phyloP scores from a whole-genome alignment of 352 stramenopile genomes.

The Peronospora farinosa region DNA sequence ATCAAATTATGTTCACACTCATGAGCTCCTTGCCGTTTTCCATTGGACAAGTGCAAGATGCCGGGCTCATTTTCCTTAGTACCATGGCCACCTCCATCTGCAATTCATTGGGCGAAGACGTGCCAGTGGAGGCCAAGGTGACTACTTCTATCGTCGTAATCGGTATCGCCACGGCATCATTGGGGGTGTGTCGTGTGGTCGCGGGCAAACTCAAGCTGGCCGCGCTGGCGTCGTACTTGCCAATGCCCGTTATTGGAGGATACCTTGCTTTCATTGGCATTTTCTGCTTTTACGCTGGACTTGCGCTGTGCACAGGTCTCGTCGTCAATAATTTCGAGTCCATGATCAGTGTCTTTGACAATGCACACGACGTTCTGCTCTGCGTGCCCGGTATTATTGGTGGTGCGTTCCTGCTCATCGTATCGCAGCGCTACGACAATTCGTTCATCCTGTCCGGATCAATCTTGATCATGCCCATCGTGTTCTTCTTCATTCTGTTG shows the following conservation, averaged over 20 bases:
- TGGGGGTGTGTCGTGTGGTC: slow-evolving; percentile 89
- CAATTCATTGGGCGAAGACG: slow-evolving; percentile 57
- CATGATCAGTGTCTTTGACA: slow-evolving; percentile 53
- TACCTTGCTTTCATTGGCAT: slow-evolving; percentile 97
- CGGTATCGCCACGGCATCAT: slow-evolving; percentile 81
- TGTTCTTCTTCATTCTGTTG: slow-evolving; percentile 88
- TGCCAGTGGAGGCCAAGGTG: slow-evolving; percentile 67
- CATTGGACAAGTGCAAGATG: slow-evolving; percentile 96
- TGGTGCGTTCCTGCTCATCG: slow-evolving; percentile 74
- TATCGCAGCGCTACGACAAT: slow-evolving; percentile 70
- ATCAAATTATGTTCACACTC: slow-evolving; percentile 86
- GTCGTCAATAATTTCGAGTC: slow-evolving; percentile 82
- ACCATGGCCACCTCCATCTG: slow-evolving; percentile 90
- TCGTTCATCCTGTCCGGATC: slow-evolving; percentile 58
- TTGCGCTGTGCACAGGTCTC: slow-evolving; percentile 85
- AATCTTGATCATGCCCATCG: slow-evolving; percentile 83
- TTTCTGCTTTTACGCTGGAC: slow-evolving; percentile 90
- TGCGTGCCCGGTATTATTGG: slow-evolving; percentile 78
- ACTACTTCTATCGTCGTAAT: slow-evolving; percentile 92
- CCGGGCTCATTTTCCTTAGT: slow-evolving; percentile 95
- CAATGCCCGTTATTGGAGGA: slow-evolving; percentile 94
- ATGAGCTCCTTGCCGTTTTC: slow-evolving; percentile 92
- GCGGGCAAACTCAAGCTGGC: slow-evolving; percentile 91
- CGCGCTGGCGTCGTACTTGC: slow-evolving; percentile 92
- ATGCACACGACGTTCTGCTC: slow-evolving; percentile 67